phyloP scores from a whole-genome alignment of 2,329 filamentous ascomycete species.

The Peltaster fructicola region DNA sequence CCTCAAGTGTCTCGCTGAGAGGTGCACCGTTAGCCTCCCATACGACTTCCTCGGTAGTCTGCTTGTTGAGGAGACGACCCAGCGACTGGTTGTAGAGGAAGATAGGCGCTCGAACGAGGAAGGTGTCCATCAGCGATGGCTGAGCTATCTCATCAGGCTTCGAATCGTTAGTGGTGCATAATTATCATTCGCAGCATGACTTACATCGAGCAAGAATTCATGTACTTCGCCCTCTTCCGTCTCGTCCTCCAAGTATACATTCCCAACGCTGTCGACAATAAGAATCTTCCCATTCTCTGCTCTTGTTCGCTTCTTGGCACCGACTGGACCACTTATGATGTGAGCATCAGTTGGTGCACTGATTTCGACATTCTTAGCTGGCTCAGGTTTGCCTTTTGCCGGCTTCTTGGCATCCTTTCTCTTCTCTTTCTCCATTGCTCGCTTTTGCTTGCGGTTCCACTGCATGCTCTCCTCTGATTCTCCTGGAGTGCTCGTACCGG shows the following conservation, averaged over 20 bases:
- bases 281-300: slow-evolving; percentile 92
- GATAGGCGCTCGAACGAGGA: slow-evolving; percentile 59
- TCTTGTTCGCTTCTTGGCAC: slow-evolving; percentile 69
- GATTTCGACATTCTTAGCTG: slow-evolving; percentile 29
- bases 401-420: slow-evolving; percentile 45
- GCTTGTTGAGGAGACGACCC: slow-evolving; percentile 25
- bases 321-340: slow-evolving; percentile 42
- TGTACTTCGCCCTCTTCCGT: slow-evolving; percentile 69
- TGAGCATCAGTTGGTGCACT: slow-evolving; percentile 38
- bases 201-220: slow-evolving; percentile 76
- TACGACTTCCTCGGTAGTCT: slow-evolving; percentile 14
- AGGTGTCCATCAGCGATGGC: slow-evolving; percentile 67
- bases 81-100: slow-evolving; percentile 45
- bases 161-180: slow-evolving; percentile 1
- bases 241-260: slow-evolving; percentile 87
- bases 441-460: slow-evolving; percentile 66
- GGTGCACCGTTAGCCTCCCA: slow-evolving; percentile 8
- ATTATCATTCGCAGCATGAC: slow-evolving; percentile 20
- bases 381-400: slow-evolving; percentile 30
- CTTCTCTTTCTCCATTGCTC: slow-evolving; percentile 71
- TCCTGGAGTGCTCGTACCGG: slow-evolving; percentile 3
- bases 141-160: slow-evolving; percentile 61
- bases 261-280: slow-evolving; percentile 77
- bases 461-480: slow-evolving; percentile 34
- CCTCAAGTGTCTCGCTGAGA: slow-evolving; percentile 3